Conservation (phyloP, 257 asterid species). For the Solanum bulbocastanum region DNA sequence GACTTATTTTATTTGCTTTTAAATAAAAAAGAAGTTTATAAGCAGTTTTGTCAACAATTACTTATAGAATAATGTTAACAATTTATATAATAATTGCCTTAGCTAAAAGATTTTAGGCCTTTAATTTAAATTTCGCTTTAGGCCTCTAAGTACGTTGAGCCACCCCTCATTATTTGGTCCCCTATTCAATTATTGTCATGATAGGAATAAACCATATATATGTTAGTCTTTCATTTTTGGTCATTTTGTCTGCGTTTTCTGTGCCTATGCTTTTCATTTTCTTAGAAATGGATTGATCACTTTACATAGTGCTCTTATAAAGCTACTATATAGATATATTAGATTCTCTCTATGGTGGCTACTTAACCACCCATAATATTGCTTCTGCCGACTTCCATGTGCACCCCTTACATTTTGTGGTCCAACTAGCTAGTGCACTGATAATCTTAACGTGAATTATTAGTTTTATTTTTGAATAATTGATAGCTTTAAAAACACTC, state of each 20-base stretch:
- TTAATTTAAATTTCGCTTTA: no score
- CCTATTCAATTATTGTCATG: background rate
- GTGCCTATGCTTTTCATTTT: background rate
- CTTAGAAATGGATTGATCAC: background rate
- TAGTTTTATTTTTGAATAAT: fast-evolving
- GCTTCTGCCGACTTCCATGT: background rate
- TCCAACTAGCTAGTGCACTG: background rate
- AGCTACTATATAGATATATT: background rate
- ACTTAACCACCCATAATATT: background rate
- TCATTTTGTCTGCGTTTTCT: background rate
- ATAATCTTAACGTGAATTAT: no score
- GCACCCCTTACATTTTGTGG: background rate
- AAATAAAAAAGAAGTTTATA: no score
- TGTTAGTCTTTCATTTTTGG: background rate
- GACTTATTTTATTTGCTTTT: no score
- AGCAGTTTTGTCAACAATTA: no score
- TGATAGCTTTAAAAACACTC: no score
- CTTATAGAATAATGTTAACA: no score
- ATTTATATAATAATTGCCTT: no score
- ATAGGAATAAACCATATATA: background rate
- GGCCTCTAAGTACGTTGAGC: no score
- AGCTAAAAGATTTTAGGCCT: no score
- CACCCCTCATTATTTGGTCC: background rate
- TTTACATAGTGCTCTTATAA: background rate
- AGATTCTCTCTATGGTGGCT: background rate